These are phyloP conservation scores for Plantago ovata DNA, from an alignment of 257 asterid species.

Conservation along the genomic window DNA sequence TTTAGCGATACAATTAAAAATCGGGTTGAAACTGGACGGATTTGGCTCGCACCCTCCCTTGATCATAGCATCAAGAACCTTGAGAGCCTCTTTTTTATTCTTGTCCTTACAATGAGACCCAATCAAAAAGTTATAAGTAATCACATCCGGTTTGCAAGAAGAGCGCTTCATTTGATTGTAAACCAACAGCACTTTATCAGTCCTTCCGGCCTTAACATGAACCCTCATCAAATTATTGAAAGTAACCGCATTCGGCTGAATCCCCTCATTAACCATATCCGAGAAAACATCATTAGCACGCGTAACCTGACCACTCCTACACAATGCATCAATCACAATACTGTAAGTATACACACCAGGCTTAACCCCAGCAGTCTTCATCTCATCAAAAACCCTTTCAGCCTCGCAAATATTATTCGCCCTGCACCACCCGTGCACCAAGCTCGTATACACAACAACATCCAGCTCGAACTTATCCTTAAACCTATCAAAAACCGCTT, in stretches of 20 bases:
- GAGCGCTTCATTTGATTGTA: constrained; percentile 87
- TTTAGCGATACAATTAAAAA: constrained; percentile 65
- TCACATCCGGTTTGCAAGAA: constrained; percentile 64
- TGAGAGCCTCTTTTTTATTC: constrained; percentile 71
- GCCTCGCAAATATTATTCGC: constrained; percentile 69
- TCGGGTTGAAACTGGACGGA: constrained; percentile 64
- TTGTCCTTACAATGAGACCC: constrained; percentile 72
- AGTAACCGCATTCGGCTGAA: constrained; percentile 70
- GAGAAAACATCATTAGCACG: constrained; percentile 92
- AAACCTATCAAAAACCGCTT: constrained; percentile 70
- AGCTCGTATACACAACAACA: constrained; percentile 75
- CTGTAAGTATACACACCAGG: constrained; percentile 73
- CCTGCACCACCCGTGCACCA: constrained; percentile 87
- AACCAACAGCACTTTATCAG: constrained; percentile 78
- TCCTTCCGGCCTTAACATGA: constrained; percentile 89
- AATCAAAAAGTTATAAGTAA: constrained; percentile 75
- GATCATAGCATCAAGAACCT: constrained; percentile 64
- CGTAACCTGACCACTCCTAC: constrained; percentile 77
- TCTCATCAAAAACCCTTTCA: constrained; percentile 64
- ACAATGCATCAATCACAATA: constrained; percentile 83
- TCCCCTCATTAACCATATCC: constrained; percentile 76
- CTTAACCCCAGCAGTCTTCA: constrained; percentile 58
- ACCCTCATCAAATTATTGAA: constrained; percentile 81
- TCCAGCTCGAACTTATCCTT: constrained; percentile 69
- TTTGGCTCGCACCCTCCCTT: constrained; percentile 63